Evolutionary conservation across 2,329 filamentous ascomycete species (phyloP).

Genomic region (Cyanodermella asteris): DNA sequence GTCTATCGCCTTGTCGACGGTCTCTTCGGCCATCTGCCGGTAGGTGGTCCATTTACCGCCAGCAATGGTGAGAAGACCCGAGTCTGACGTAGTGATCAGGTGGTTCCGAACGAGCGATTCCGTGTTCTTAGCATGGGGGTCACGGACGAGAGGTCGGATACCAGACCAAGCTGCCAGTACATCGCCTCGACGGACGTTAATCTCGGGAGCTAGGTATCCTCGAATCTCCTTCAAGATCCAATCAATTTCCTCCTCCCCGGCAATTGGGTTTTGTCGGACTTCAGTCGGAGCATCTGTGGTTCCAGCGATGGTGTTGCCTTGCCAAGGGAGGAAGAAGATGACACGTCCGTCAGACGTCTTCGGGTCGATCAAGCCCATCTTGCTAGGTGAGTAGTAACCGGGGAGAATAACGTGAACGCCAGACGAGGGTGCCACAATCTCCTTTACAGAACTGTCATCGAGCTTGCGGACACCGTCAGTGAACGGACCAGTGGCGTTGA

Average conservation of each 20-base stretch:
- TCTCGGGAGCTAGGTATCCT: slow-evolving; percentile 62
- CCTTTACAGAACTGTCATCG: slow-evolving; percentile 48
- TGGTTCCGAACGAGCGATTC: slow-evolving; percentile 77
- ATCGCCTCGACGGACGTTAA: slow-evolving; percentile 64
- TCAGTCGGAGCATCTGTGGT: slow-evolving; percentile 61
- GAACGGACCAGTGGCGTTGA: slow-evolving; percentile 80
- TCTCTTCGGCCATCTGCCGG: slow-evolving; percentile 80
- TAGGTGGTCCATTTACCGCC: slow-evolving; percentile 90
- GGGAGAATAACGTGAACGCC: slow-evolving; percentile 74
- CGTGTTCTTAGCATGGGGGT: slow-evolving; percentile 67
- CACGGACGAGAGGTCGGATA: slow-evolving; percentile 66
- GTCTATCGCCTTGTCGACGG: slow-evolving; percentile 57
- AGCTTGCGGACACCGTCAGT: slow-evolving; percentile 69
- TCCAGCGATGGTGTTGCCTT: slow-evolving; percentile 77
- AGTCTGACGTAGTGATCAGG: slow-evolving; percentile 55
- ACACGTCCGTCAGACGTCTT: slow-evolving; percentile 72
- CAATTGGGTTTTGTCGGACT: slow-evolving; percentile 51
- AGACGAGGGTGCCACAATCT: slow-evolving; percentile 68
- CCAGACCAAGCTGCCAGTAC: slow-evolving; percentile 83
- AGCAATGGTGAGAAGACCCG: slow-evolving; percentile 63
- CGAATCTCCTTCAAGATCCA: slow-evolving; percentile 75
- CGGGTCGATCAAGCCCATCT: slow-evolving; percentile 77
- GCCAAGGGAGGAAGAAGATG: slow-evolving; percentile 86
- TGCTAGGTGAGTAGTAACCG: slow-evolving; percentile 63
- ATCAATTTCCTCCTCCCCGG: slow-evolving; percentile 63